Evolutionary conservation across 2,329 filamentous ascomycete genomes (phyloP), one percentile per base, ranked within the genome.

Genomic region (Pseudogymnoascus sp.): DNA sequence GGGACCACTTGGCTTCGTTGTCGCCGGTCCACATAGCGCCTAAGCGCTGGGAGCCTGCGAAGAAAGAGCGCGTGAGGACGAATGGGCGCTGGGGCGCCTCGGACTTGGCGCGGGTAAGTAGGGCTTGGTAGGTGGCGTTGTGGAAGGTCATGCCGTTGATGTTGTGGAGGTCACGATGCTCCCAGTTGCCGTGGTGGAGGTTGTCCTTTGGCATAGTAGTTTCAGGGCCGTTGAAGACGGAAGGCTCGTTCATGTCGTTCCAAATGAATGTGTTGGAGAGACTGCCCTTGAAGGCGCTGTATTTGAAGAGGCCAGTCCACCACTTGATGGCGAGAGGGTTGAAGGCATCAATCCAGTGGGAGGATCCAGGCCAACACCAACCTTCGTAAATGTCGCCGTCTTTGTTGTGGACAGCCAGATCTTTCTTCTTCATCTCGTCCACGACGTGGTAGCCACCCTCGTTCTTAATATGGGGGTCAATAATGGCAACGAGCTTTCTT

Each of bases 241-340:
- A 98, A 0, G 95, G 95, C 79, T 99, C 95, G 74, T 97, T 98
- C 95, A 99, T 99, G 75, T 99, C 95, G 75, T 99, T 99, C 95
- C 95, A 99, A 71, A 99, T 86, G 77, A 92, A 97, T 0, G 91
- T 88, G 75, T 98, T 99, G 68, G 88, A 82, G 70, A 88, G 83
- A 1, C 92, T 92, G 60, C 92, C 93, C 76, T 91, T 90, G 82
- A 97, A 99, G 43, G 79, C 84, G 73, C 91, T 87, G 69, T 96
- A 98, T 71, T 90, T 88, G 83, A 96, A 98, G 10, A 98, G 83
- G 2, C 82, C 79, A 69, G 86, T 89, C 93, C 95, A 99, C 95
- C 95, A 99, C 67, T 90, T 85, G 63, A 90, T 85, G 6, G 92
- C 90, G 63, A 89, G 88, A n/a, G 93, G 93, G 74, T 93, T 98